Base-by-base conservation (phyloP, 805 yeast species). In the Wickerhamomyces chaumierensis region DNA sequence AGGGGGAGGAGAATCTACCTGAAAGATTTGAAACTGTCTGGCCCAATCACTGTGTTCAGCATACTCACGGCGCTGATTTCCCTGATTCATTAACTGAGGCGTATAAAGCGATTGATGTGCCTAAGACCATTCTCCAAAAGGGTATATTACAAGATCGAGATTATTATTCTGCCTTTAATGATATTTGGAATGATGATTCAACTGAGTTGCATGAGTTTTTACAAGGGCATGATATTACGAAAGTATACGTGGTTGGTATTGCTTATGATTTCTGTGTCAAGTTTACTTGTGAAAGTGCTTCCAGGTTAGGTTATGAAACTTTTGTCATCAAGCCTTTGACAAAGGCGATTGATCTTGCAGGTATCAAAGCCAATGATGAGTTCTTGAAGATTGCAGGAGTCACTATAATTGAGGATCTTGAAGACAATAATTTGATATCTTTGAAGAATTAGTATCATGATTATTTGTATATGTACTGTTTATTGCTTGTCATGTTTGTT, bases 31-130 rank as follows among this genome's bases (percentile, higher is more conserved):
- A 75, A 45, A 66, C 69, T 0, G 65, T 86, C 3, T 88, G 96
- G 96, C 96, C 97, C 0, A 88, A 73, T 39, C 97, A 88, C 55
- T 88, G 96, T 57, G 73, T 88, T 14, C 88, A 84, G 51, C 66
- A 68, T 37, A 66, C 87, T 0, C 36, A 46, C 5, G 97, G 96
- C 1, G 69, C 88, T 0, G 65, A 69, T 29, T 65, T 82, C 27
- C 82, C 84, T 5, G 46, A 57, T 0, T 72, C 63, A 43, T 64
- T 86, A 38, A 57, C 61, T 31, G 48, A 52, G 2, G 49, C 51
- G 0, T 47, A 58, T 37, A 52, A 55, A 12, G 50, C 47, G 1
- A 58, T 74, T 39, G 44, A 41, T 27, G 49, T 66, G 33, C 61
- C 62, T 41, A 53, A 56, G 20, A 56, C 67, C 3, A 62, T 74